These are phyloP conservation scores for Pythium plurisporium DNA, from an alignment of 352 stramenopile species.

Conservation along the genomic window DNA sequence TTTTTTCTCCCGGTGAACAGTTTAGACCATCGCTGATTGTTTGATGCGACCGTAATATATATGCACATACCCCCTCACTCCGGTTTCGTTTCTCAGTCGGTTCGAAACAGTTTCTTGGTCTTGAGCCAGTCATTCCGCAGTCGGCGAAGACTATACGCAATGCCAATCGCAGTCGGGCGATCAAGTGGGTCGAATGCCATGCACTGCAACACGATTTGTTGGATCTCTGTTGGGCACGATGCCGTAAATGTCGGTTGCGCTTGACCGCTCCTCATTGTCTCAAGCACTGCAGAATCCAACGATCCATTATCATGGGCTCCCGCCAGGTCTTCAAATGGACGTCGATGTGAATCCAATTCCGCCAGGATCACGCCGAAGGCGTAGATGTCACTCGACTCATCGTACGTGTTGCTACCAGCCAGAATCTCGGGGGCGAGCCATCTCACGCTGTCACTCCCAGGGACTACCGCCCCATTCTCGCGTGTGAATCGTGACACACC, in stretches of 20 bases:
- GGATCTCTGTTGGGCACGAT: constrained; percentile 14
- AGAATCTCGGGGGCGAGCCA: constrained; percentile 69
- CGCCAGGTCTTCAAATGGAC: constrained; percentile 33
- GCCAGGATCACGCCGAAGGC: constrained; percentile 67
- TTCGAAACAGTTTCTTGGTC: neutral
- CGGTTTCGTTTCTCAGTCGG: neutral
- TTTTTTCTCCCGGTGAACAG: neutral
- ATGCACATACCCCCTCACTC: neutral
- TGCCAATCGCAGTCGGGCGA: constrained; percentile 17
- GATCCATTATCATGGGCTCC: constrained; percentile 21
- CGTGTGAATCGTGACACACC: constrained; percentile 12
- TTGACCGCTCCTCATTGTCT: constrained; percentile 25
- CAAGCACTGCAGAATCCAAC: constrained; percentile 28
- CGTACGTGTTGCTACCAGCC: constrained; percentile 34
- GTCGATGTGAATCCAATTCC: constrained; percentile 68
- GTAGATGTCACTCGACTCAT: constrained; percentile 60
- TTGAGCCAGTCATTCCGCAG: constrained; percentile 2
- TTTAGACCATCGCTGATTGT: constrained; percentile 8
- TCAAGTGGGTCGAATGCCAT: constrained; percentile 16
- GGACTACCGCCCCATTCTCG: constrained; percentile 2
- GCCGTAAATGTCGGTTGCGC: constrained; percentile 16
- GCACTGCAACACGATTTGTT: constrained; percentile 14
- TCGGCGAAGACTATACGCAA: constrained; percentile 12
- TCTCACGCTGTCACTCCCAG: constrained; percentile 28
- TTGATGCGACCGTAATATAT: constrained; percentile 22